phyloP scores from a whole-genome alignment of 2,329 filamentous ascomycete species.

The Trichophyton mentagrophytes region DNA sequence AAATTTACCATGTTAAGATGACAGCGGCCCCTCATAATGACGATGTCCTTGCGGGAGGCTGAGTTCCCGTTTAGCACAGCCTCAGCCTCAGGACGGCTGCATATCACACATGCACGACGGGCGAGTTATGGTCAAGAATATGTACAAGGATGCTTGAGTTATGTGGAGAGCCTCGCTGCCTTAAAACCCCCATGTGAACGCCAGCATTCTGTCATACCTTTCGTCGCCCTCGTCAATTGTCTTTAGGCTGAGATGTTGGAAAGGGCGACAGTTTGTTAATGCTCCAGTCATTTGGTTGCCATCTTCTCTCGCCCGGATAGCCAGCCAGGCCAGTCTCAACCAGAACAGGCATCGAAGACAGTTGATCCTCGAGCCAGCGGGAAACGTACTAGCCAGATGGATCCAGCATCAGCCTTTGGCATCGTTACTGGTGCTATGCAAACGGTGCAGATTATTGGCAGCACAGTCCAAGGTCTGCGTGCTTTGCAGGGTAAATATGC shows the following conservation, averaged over 20 bases:
- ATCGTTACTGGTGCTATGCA: constrained; percentile 24
- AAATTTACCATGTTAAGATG: no score
- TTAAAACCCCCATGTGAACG: not conserved
- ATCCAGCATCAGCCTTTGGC: constrained; percentile 28
- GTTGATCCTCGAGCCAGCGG: not conserved
- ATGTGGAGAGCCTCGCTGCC: not conserved
- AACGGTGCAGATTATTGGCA: constrained; percentile 23
- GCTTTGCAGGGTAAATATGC: constrained; percentile 24
- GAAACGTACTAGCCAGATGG: constrained; percentile 43
- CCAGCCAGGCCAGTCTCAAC: not conserved
- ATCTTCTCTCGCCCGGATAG: not conserved
- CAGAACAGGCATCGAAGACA: not conserved
- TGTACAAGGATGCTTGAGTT: not conserved
- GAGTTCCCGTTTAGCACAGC: not conserved
- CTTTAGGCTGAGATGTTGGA: not conserved
- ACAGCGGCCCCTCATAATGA: no score
- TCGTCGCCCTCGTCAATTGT: not conserved
- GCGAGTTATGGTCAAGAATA: not conserved
- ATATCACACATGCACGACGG: not conserved
- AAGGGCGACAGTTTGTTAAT: not conserved
- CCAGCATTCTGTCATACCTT: not conserved
- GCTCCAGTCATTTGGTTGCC: not conserved
- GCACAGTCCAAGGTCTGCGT: constrained; percentile 23
- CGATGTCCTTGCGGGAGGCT: not conserved
- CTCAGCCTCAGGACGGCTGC: not conserved